A percentile compares a stretch with the other conserved stretches of the same genome.
Evolutionary conservation across 805 yeast species (phyloP).

Genomic region (Saturnispora ahearnii): DNA sequence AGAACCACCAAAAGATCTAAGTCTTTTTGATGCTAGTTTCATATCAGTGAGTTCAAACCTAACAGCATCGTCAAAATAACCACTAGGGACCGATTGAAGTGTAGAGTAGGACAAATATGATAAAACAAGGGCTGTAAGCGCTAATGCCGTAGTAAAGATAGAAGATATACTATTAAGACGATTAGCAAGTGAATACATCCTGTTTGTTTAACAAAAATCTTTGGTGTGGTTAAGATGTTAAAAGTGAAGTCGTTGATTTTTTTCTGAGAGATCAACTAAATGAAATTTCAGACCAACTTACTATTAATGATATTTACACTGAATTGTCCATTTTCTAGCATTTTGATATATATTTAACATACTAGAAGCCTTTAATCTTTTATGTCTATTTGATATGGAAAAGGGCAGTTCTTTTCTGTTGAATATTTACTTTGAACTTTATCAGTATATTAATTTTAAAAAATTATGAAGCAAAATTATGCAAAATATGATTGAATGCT

Average conservation of each 20-base stretch:
- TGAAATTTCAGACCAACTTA: too few species aligned
- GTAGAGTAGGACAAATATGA: constrained; percentile 7
- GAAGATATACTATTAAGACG: constrained; percentile 1
- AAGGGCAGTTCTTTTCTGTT: too few species aligned
- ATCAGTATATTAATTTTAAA: background rate
- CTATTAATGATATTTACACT: too few species aligned
- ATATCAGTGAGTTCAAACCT: constrained; percentile 7
- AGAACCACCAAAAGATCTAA: constrained; percentile 45
- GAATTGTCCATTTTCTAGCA: too few species aligned
- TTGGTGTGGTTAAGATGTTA: background rate
- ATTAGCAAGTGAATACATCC: constrained; percentile 5
- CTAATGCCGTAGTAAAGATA: constrained; percentile 3
- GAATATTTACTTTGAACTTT: background rate
- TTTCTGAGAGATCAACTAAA: background rate
- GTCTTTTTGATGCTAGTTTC: constrained; percentile 12
- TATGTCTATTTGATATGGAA: too few species aligned
- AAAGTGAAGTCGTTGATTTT: background rate
- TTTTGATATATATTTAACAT: too few species aligned
- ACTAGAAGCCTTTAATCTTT: too few species aligned
- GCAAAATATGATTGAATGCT: background rate
- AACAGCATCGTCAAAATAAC: constrained; percentile 4
- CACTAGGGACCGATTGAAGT: background rate
- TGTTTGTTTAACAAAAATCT: background rate
- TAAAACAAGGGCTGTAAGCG: background rate
- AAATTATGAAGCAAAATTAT: background rate